Percentiles rank a stretch among this genome's conserved stretches.
Conservation (phyloP, 2,329 filamentous ascomycete genomes). For the Trichoderma simmonsii region DNA sequence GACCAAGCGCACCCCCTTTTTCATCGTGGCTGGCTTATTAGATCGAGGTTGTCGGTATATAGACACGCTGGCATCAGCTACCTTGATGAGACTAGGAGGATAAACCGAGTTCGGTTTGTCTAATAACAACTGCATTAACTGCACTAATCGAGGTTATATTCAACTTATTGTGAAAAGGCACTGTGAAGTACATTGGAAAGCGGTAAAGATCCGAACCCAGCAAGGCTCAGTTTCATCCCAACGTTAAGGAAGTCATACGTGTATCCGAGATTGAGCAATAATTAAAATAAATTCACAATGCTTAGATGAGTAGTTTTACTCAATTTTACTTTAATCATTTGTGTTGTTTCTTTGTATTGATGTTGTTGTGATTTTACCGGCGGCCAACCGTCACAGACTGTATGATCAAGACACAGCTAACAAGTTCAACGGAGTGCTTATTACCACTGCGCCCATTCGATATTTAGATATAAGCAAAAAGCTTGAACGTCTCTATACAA, state of each 20-base stretch:
- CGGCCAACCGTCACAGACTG: not conserved
- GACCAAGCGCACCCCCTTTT: no score
- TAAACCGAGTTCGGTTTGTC: not conserved
- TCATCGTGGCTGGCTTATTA: no score
- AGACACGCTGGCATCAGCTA: no score
- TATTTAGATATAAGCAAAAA: no score
- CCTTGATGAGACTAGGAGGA: not conserved
- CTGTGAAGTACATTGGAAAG: no score
- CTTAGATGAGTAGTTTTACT: not conserved
- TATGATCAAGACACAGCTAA: not conserved
- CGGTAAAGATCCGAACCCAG: rapidly evolving
- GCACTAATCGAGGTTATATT: not conserved
- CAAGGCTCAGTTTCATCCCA: no score
- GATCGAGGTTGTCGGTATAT: no score
- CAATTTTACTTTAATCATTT: not conserved
- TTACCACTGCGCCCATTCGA: no score
- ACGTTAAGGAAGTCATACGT: rapidly evolving
- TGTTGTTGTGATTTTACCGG: not conserved
- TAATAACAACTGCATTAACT: not conserved
- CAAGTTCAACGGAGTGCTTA: not conserved
- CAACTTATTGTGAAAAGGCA: no score
- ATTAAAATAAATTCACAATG: rapidly evolving
- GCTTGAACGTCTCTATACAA: not conserved
- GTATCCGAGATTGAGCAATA: not conserved
- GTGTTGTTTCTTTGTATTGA: not conserved